These are phyloP conservation scores for Pneumocystis wakefieldiae DNA, from an alignment of 1,139 yeast species.

Conservation along the genomic window DNA sequence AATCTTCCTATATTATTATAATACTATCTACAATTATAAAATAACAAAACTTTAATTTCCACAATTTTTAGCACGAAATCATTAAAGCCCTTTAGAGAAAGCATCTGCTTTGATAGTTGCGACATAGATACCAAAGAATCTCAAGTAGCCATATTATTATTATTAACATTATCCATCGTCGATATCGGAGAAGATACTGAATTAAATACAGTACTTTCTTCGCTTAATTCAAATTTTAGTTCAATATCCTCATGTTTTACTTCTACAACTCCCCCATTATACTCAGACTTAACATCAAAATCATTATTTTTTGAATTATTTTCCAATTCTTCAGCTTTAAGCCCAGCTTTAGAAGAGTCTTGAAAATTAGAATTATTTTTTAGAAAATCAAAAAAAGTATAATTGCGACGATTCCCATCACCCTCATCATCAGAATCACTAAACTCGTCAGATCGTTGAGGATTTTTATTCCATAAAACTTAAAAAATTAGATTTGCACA, in stretches of 20 bases:
- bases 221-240: background rate
- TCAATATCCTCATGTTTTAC: background rate
- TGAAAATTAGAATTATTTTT: conserved; percentile 14
- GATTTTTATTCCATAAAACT: background rate
- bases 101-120: background rate
- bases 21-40: background rate
- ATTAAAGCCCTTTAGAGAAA: background rate
- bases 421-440: conserved; percentile 48
- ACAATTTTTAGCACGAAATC: background rate
- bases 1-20: background rate
- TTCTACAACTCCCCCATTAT: background rate
- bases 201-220: background rate
- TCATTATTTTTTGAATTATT: background rate
- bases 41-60: background rate
- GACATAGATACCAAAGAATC: background rate
- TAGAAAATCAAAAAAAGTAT: conserved; percentile 1
- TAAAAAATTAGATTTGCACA: background rate
- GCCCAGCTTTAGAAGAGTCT: conserved; percentile 1
- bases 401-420: conserved; percentile 30
- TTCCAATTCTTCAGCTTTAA: background rate
- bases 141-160: background rate
- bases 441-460: conserved; percentile 44
- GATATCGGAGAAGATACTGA: background rate
- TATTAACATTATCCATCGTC: background rate
- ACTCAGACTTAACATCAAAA: background rate